phyloP scores from a whole-genome alignment of 345 rosid species.

The Microcos paniculata region DNA sequence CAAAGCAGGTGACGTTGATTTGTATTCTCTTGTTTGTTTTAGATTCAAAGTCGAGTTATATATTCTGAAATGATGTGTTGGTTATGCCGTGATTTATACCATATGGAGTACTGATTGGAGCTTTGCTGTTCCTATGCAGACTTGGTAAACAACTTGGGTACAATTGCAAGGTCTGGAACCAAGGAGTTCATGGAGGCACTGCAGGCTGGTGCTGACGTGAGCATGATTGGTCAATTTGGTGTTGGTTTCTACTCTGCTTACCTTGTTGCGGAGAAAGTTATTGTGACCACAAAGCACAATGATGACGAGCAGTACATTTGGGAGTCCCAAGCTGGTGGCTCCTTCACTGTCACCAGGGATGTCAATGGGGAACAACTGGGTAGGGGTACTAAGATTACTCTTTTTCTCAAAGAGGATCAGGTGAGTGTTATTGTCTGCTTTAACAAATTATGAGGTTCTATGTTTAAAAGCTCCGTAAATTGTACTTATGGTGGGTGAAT shows the following conservation, averaged over 20 bases:
- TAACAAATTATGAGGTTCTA: neutral
- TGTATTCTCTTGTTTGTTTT: neutral
- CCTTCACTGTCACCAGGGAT: conserved; percentile 82
- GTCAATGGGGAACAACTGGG: conserved; percentile 74
- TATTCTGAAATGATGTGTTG: neutral
- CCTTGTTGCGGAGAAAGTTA: conserved; percentile 78
- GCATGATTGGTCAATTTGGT: conserved; percentile 94
- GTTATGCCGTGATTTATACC: neutral
- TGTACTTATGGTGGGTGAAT: neutral
- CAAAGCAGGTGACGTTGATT: conserved; percentile 55
- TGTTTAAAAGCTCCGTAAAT: too few relatives aligned
- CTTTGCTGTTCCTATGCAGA: conserved; percentile 32
- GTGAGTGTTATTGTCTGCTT: conserved; percentile 15
- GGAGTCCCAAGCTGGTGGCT: conserved; percentile 98
- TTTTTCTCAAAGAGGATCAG: conserved; percentile 84
- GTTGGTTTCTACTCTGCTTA: conserved; percentile 97
- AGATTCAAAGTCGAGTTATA: neutral
- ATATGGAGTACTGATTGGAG: neutral
- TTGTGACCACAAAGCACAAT: conserved; percentile 78
- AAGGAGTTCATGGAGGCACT: conserved; percentile 93
- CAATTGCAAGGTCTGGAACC: conserved; percentile 91
- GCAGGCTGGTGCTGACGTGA: conserved; percentile 92
- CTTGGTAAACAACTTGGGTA: conserved; percentile 85
- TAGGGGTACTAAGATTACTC: conserved; percentile 86
- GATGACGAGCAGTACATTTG: conserved; percentile 84